phyloP scores from a whole-genome alignment of 257 asterid species.

The Salvia splendens region DNA sequence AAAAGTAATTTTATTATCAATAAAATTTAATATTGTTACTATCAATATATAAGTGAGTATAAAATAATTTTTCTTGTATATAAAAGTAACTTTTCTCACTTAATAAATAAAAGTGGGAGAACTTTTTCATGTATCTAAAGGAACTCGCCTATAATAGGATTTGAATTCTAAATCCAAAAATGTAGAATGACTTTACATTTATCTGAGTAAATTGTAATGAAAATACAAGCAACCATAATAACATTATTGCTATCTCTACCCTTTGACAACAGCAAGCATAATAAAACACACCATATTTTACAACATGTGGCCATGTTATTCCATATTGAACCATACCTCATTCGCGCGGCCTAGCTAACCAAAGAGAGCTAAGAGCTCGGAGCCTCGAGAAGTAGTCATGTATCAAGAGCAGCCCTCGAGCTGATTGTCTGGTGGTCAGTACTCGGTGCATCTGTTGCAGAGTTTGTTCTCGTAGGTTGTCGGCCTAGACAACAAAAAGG shows the following conservation, averaged over 20 bases:
- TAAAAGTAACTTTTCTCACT: too few species aligned
- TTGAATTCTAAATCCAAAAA: neutral
- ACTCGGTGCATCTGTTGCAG: constrained; percentile 87
- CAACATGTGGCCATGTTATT: constrained; percentile 3
- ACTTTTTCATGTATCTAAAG: too few species aligned
- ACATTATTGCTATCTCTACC: constrained; percentile 26
- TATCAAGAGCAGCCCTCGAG: constrained; percentile 79
- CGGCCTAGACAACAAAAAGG: constrained; percentile 54
- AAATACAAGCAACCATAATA: constrained; percentile 25
- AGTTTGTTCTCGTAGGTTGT: constrained; percentile 84
- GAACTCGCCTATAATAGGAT: neutral
- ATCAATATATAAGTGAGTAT: too few species aligned
- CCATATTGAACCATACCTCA: constrained; percentile 12
- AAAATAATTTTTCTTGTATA: too few species aligned
- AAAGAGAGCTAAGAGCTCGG: constrained; percentile 90
- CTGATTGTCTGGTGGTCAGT: constrained; percentile 82
- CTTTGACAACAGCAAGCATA: constrained; percentile 14
- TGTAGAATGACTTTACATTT: constrained; percentile 8
- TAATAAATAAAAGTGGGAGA: too few species aligned
- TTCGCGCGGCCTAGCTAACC: constrained; percentile 94
- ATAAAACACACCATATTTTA: constrained; percentile 20
- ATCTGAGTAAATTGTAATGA: neutral
- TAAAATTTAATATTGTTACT: too few species aligned
- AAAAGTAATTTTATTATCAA: too few species aligned
- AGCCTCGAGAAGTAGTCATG: constrained; percentile 83